A percentile compares a stretch with the other conserved stretches of the same genome.
Evolutionary conservation across 177 flowering plant genomes (phyloP).

Genomic region (Tripterygium wilfordii): DNA sequence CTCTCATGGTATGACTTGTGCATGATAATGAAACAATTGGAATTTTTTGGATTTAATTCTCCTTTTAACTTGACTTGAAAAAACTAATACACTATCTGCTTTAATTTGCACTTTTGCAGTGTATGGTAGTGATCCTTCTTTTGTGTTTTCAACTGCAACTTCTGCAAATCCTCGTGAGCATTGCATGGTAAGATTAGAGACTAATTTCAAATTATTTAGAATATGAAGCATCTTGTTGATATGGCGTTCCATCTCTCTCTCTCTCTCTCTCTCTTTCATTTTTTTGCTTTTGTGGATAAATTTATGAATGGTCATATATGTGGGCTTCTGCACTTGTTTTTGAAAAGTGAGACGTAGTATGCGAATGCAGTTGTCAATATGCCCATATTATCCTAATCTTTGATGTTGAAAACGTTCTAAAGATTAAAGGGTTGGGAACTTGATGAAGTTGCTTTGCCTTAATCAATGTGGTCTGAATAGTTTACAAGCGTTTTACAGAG

Average conservation of each 20-base stretch:
- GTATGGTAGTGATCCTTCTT: slow-evolving; percentile 82
- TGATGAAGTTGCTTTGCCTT: too few relatives aligned
- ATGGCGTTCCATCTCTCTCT: not conserved
- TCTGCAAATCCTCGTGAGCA: slow-evolving; percentile 88
- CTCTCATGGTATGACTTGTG: slow-evolving; percentile 58
- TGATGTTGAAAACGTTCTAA: too few relatives aligned
- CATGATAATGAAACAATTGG: not conserved
- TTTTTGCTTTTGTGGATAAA: too few relatives aligned
- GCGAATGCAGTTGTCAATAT: too few relatives aligned
- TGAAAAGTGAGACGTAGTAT: too few relatives aligned
- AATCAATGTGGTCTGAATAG: too few relatives aligned
- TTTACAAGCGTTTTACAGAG: too few relatives aligned
- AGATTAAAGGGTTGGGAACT: too few relatives aligned
- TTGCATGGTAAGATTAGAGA: slow-evolving; percentile 55
- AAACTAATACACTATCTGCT: slow-evolving; percentile 1
- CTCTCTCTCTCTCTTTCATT: too few relatives aligned
- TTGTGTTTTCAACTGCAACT: slow-evolving; percentile 89
- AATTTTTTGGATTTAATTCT: not conserved
- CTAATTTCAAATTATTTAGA: not conserved
- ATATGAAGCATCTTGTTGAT: not conserved
- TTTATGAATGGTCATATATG: too few relatives aligned
- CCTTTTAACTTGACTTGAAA: slow-evolving; percentile 3
- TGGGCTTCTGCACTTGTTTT: too few relatives aligned
- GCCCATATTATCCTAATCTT: too few relatives aligned
- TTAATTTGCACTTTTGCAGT: slow-evolving; percentile 72